A percentile compares a stretch with the other conserved stretches of the same genome.
phyloP scores from a whole-genome alignment of 2,329 filamentous ascomycete genomes.

The Fusarium sp. region DNA sequence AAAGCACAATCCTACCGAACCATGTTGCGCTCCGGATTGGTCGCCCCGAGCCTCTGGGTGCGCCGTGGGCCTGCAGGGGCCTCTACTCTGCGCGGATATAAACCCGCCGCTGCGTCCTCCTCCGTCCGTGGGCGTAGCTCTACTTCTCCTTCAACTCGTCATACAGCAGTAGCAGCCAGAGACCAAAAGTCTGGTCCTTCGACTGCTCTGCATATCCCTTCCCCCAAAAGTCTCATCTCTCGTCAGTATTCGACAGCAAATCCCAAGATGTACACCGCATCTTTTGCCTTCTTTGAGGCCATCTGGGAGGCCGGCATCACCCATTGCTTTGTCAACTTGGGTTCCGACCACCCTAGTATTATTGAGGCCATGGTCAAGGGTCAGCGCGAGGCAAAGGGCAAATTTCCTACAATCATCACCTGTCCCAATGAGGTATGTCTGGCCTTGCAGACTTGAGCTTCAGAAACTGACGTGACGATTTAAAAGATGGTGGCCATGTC shows the following conservation, averaged over 20 bases:
- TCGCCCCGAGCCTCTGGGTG: conserved; percentile 38
- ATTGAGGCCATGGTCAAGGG: conserved; percentile 85
- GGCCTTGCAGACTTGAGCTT: not conserved
- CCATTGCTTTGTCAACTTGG: conserved; percentile 73
- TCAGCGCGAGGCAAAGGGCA: conserved; percentile 72
- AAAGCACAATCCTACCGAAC: conserved; percentile 5
- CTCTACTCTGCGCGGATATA: conserved; percentile 35
- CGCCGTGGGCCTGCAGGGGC: conserved; percentile 30
- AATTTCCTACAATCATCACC: conserved; percentile 80
- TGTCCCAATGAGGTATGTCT: conserved; percentile 78
- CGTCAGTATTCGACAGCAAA: conserved; percentile 42
- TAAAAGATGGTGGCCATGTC: conserved; percentile 84
- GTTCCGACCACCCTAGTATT: conserved; percentile 81
- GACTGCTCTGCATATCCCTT: conserved; percentile 20
- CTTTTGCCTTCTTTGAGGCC: conserved; percentile 85
- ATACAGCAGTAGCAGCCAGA: conserved; percentile 10
- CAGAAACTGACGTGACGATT: conserved; percentile 11
- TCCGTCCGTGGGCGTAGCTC: conserved; percentile 12
- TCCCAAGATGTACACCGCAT: conserved; percentile 74
- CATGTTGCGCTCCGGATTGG: conserved; percentile 44
- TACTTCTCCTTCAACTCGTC: conserved; percentile 6
- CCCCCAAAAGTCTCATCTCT: conserved; percentile 23
- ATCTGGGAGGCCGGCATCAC: conserved; percentile 76
- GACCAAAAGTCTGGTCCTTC: conserved; percentile 11
- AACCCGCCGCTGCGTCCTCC: conserved; percentile 20